Conservation (phyloP, 768 basidiomycete species). For the Hypholoma fasciculare region DNA sequence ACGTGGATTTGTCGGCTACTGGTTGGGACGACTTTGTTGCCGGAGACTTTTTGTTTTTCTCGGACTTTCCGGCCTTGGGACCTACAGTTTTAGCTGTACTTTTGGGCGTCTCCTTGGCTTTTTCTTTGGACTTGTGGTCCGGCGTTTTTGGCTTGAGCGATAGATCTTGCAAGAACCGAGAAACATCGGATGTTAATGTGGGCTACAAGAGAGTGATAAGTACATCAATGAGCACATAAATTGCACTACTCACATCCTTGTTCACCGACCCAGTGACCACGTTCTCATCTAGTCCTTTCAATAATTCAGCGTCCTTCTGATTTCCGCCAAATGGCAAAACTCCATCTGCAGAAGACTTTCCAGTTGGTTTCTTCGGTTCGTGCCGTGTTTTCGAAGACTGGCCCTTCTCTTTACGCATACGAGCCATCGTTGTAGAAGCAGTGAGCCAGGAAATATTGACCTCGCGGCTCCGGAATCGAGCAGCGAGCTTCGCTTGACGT, state of each 20-base stretch:
- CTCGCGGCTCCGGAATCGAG: too few species aligned
- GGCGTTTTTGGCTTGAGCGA: constrained; percentile 21
- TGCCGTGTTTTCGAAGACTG: neutral
- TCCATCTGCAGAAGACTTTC: constrained; percentile 18
- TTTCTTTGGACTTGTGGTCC: constrained; percentile 10
- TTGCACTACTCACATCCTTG: constrained; percentile 29
- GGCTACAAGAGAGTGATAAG: constrained; percentile 26
- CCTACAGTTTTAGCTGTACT: neutral
- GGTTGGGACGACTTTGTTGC: neutral
- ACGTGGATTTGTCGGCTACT: constrained; percentile 15
- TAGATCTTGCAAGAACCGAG: constrained; percentile 45
- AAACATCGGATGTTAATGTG: constrained; percentile 43
- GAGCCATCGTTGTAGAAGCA: constrained; percentile 9
- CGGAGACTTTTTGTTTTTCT: constrained; percentile 14
- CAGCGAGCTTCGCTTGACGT: neutral
- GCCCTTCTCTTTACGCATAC: constrained; percentile 18
- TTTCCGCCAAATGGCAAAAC: constrained; percentile 47
- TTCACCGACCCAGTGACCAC: constrained; percentile 25
- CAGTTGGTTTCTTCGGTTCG: constrained; percentile 2
- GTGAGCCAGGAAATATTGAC: neutral
- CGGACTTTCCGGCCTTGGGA: constrained; percentile 2
- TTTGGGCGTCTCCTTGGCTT: constrained; percentile 3
- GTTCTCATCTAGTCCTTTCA: constrained; percentile 38
- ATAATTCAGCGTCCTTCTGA: constrained; percentile 44
- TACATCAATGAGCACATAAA: neutral